phyloP scores from a whole-genome alignment of 805 yeast genomes.

The Cyberlindnera mississippiensis region DNA sequence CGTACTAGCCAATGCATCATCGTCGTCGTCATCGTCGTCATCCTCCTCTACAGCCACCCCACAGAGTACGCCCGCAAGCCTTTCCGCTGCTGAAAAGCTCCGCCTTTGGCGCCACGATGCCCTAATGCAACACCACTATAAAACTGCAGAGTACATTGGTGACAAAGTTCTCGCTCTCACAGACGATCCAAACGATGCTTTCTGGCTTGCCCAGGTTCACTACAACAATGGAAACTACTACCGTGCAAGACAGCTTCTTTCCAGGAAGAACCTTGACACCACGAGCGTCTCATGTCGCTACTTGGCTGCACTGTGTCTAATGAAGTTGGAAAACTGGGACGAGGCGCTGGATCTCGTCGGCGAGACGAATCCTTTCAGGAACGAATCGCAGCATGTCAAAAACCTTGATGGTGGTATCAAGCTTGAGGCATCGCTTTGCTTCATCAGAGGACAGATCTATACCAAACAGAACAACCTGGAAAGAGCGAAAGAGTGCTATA shows the following conservation, averaged over 20 bases:
- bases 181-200: conserved; percentile 87
- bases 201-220: conserved; percentile 92
- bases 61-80: conserved; percentile 1
- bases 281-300: conserved; percentile 74
- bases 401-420: conserved; percentile 80
- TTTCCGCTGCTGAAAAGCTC: conserved; percentile 77
- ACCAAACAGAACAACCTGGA: conserved; percentile 81
- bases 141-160: conserved; percentile 86
- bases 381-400: conserved; percentile 32
- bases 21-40: not conserved
- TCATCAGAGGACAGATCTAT: conserved; percentile 76
- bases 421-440: conserved; percentile 84
- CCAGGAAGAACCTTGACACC: conserved; percentile 48
- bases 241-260: conserved; percentile 70
- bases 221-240: conserved; percentile 71
- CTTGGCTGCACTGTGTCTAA: conserved; percentile 69
- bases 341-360: conserved; percentile 87
- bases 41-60: not conserved
- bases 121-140: conserved; percentile 83
- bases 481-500: conserved; percentile 78
- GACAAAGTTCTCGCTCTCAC: conserved; percentile 86
- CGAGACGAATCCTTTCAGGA: conserved; percentile 69
- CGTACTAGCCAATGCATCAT: not conserved
- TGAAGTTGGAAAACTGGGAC: conserved; percentile 74
- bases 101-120: conserved; percentile 95